phyloP scores from a whole-genome alignment of 176 grass and related monocot genomes.

The Bonia amplexicaulis region DNA sequence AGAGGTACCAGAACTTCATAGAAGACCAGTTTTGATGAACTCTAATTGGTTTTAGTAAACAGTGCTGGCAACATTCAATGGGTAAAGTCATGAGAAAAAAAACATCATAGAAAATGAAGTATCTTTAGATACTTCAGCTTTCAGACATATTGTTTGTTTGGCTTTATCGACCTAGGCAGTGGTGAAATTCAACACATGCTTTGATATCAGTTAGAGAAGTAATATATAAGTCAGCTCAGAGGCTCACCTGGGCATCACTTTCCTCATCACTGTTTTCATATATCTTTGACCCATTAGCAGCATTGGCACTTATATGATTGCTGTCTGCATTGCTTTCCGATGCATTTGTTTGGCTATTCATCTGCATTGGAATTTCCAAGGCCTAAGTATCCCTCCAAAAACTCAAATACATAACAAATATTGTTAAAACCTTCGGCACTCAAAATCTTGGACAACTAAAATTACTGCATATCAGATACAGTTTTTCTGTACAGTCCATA shows the following conservation, averaged over 20 bases:
- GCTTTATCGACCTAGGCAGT: not conserved
- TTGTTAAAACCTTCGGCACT: not conserved
- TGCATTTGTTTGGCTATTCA: conserved; percentile 56
- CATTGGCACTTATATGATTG: conserved; percentile 76
- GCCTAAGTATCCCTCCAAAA: conserved; percentile 4
- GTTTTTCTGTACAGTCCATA: not conserved
- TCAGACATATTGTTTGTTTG: not conserved
- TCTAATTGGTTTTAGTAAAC: conserved; percentile 7
- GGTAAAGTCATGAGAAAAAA: conserved; percentile 7
- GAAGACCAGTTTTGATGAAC: conserved; percentile 1
- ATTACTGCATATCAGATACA: not conserved
- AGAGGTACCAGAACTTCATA: conserved; percentile 20
- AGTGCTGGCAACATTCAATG: not conserved
- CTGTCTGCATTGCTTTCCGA: conserved; percentile 71
- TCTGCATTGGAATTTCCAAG: conserved; percentile 48
- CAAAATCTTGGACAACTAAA: not conserved
- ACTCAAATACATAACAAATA: conserved; percentile 6
- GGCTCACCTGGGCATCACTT: conserved; percentile 75
- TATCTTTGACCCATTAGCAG: conserved; percentile 49
- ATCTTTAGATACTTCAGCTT: not conserved
- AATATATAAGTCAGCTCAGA: not conserved
- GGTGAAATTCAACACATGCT: not conserved
- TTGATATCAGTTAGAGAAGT: conserved; percentile 5
- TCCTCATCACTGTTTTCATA: conserved; percentile 56
- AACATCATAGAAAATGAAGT: not conserved